A percentile compares a stretch with the other conserved stretches of the same genome.
phyloP scores from a whole-genome alignment of 2,329 filamentous ascomycete genomes.

The Pestalotiopsis sp. region DNA sequence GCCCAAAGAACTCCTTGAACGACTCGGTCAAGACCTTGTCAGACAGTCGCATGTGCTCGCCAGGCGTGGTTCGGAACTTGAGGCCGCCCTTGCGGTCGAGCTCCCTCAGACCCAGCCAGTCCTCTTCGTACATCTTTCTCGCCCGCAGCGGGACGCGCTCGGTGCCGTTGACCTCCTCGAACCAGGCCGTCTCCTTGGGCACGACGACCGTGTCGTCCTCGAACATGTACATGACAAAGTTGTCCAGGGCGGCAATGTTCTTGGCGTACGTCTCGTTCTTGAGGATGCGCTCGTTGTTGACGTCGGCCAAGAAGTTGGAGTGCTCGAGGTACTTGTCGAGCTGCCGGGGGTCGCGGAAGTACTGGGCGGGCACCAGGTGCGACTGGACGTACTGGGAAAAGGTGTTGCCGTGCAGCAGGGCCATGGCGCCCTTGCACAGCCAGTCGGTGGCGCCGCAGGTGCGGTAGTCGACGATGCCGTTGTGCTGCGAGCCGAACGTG shows the following conservation, averaged over 20 bases:
- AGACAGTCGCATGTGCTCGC: constrained; percentile 81
- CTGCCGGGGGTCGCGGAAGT: constrained; percentile 76
- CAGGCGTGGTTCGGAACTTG: constrained; percentile 72
- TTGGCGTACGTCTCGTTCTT: constrained; percentile 78
- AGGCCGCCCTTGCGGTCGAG: constrained; percentile 81
- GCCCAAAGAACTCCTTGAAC: constrained; percentile 70
- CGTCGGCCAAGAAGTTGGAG: constrained; percentile 89
- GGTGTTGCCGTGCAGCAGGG: constrained; percentile 75
- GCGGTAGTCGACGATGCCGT: constrained; percentile 85
- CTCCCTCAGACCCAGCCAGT: constrained; percentile 85
- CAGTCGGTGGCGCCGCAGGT: constrained; percentile 73
- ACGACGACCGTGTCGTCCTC: constrained; percentile 83
- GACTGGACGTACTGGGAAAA: constrained; percentile 80
- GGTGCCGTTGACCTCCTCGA: constrained; percentile 79
- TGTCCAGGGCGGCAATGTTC: constrained; percentile 70
- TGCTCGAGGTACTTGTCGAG: constrained; percentile 74
- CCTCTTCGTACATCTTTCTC: constrained; percentile 77
- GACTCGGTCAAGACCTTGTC: constrained; percentile 67
- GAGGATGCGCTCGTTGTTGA: constrained; percentile 84
- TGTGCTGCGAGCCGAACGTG: constrained; percentile 90
- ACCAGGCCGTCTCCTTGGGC: constrained; percentile 91
- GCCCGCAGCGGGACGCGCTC: constrained; percentile 69
- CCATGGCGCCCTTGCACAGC: constrained; percentile 80
- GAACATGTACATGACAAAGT: constrained; percentile 89
- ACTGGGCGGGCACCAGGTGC: constrained; percentile 88